Evolutionary conservation across 768 basidiomycete genomes (phyloP), one percentile per base, ranked within the genome.

Genomic region (Mycena galericulata): DNA sequence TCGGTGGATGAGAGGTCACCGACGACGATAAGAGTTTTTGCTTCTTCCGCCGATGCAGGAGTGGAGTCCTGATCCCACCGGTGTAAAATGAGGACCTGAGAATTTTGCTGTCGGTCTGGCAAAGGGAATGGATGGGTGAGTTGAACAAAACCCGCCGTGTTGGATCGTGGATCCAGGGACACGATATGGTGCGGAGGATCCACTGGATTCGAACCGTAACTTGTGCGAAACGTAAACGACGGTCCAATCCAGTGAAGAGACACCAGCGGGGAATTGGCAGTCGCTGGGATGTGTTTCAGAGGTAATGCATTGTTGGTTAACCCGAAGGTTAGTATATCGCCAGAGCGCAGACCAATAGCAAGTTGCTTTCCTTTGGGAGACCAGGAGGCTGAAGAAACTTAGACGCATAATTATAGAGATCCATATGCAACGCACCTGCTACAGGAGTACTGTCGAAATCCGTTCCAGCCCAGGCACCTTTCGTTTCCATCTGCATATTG

Each of bases 291-390:
- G 69, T 88, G 86, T 55, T 85, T 88, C 73, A 92, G 88, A 8
- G 84, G 83, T 2, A 81, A 78, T 7, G 85, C 79, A 12, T 87
- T 87, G 62, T 88, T 87, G 14, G 81, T 81, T 26, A 90, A 84
- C 41, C 86, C 83, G 75, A 88, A 94, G 0, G 92, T 89, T 45
- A 92, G 75, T 41, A 95, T 89, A 60, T 91, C 90, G 3, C 93
- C 93, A 22, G 83, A 85, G 70, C 86, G 86, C 18, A 94, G 79
- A 26, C 91, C 94, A 50, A 95, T 86, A 1, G 92, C 92, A 45
- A 95, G 82, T 62, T 95, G 93, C 75, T 93, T 95, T 49, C 93
- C 94, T 76, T 93, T 94, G 2, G 93, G 92, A 4, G 93, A 95
- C 93, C 94, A 95, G 15, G 91, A 87, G 11, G 91, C 94, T 95